Conservation (phyloP, 345 rosid species). For the Eucalyptus urophylla region DNA sequence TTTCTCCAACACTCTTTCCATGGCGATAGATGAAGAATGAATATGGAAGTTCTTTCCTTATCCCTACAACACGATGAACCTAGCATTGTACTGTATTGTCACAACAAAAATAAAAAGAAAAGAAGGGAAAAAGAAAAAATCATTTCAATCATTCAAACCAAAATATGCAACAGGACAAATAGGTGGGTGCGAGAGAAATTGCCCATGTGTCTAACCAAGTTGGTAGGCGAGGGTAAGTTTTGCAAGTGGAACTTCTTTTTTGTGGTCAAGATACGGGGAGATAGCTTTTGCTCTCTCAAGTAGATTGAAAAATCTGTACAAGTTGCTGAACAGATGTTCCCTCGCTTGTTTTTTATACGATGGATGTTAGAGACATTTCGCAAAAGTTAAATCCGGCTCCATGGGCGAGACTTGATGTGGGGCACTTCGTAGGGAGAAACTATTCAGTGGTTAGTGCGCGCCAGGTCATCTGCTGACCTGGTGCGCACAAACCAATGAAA, state of each 20-base stretch:
- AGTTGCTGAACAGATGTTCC: background rate
- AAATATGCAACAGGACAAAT: no score
- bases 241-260: background rate
- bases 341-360: background rate
- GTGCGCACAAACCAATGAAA: no score
- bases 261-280: background rate
- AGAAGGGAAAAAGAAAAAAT: no score
- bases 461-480: no score
- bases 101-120: background rate
- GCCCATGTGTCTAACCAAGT: background rate
- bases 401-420: background rate
- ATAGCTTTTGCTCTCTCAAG: background rate
- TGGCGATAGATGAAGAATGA: background rate
- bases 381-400: background rate
- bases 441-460: no score
- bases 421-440: no score
- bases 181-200: background rate
- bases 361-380: background rate
- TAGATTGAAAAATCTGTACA: background rate
- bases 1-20: no score
- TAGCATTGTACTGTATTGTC: background rate
- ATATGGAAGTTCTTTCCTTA: background rate
- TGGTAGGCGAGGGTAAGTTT: background rate
- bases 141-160: fast-evolving
- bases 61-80: background rate